phyloP scores from a whole-genome alignment of 2,329 filamentous ascomycete species.

The Fusarium sambucinum region DNA sequence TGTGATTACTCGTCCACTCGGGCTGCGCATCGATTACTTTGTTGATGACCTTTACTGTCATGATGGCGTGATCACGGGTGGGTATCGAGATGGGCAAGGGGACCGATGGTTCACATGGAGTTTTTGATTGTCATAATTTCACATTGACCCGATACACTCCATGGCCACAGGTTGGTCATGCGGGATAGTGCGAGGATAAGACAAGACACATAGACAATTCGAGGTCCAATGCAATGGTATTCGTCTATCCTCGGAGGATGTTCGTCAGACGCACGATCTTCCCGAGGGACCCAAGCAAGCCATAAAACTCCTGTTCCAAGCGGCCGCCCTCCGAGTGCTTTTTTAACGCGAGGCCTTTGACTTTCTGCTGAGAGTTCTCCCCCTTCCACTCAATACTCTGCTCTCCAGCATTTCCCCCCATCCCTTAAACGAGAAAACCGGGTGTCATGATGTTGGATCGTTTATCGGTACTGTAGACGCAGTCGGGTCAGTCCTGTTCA shows the following conservation, averaged over 20 bases:
- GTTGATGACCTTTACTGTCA: neutral
- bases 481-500: slow-evolving; percentile 34
- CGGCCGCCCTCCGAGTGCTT: slow-evolving; percentile 58
- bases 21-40: neutral
- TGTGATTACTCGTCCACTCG: neutral
- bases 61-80: slow-evolving; percentile 6
- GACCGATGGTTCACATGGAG: slow-evolving; percentile 25
- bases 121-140: slow-evolving; percentile 34
- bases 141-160: slow-evolving; percentile 35
- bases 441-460: slow-evolving; percentile 41
- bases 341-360: slow-evolving; percentile 53
- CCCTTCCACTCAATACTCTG: slow-evolving; percentile 39
- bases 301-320: slow-evolving; percentile 62
- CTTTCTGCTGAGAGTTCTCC: slow-evolving; percentile 46
- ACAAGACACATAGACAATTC: slow-evolving; percentile 37
- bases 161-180: slow-evolving; percentile 29
- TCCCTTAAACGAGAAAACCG: slow-evolving; percentile 46
- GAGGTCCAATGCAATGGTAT: slow-evolving; percentile 57
- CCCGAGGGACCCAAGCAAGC: slow-evolving; percentile 59
- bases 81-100: neutral
- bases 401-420: slow-evolving; percentile 35
- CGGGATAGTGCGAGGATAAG: slow-evolving; percentile 19
- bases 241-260: slow-evolving; percentile 59
- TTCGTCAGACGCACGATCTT: slow-evolving; percentile 59
- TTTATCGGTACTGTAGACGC: slow-evolving; percentile 55